Percentiles rank a stretch among this genome's conserved stretches.
Conservation (phyloP, 768 basidiomycete genomes). For the Neoboletus subvelutipes region DNA sequence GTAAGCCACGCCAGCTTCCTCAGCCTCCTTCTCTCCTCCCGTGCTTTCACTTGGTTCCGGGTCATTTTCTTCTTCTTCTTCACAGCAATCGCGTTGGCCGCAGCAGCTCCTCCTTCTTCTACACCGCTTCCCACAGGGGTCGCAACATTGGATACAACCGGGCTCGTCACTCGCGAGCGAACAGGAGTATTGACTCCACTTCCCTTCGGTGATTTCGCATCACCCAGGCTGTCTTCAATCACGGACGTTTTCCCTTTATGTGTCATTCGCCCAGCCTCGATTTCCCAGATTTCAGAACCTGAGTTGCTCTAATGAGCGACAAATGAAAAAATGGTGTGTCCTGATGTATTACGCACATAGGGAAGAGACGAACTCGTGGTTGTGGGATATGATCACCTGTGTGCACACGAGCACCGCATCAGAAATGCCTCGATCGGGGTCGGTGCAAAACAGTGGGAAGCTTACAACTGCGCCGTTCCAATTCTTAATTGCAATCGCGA, state of each 20-base stretch:
- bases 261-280: conserved; percentile 80
- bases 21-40: conserved; percentile 79
- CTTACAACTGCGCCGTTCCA: conserved; percentile 88
- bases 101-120: conserved; percentile 49
- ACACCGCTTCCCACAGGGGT: conserved; percentile 82
- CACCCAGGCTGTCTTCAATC: conserved; percentile 80
- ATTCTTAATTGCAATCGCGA: conserved; percentile 92
- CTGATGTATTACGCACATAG: conserved; percentile 55
- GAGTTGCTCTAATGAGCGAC: conserved; percentile 16
- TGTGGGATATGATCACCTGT: conserved; percentile 95
- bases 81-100: conserved; percentile 36
- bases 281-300: conserved; percentile 95
- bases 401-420: conserved; percentile 17
- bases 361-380: conserved; percentile 81
- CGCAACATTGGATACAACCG: conserved; percentile 63
- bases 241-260: conserved; percentile 87
- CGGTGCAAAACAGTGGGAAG: conserved; percentile 15
- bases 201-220: conserved; percentile 65
- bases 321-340: conserved; percentile 11
- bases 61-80: conserved; percentile 91
- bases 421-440: conserved; percentile 14
- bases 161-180: conserved; percentile 67
- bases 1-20: conserved; percentile 83
- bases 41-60: conserved; percentile 86
- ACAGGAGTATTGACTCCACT: conserved; percentile 71